Percentiles rank a stretch among this genome's conserved stretches.
Evolutionary conservation across 352 stramenopile species (phyloP).

Genomic region (Globisporangium nagaii): DNA sequence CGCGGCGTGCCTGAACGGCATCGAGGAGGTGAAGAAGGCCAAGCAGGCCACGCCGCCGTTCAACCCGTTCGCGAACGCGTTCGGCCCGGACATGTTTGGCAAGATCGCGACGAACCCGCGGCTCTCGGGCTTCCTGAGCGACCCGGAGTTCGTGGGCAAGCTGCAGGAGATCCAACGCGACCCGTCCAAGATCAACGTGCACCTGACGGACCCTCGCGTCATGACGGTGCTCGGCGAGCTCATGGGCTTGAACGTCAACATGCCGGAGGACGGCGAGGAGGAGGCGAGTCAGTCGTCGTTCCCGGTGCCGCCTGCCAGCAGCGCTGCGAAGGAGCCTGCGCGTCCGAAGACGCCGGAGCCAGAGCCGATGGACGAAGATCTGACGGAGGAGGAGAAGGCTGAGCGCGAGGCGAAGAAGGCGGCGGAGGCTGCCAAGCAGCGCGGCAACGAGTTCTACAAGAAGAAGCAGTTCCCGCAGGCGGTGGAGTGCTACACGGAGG

Average conservation of each 20-base stretch:
- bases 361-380: constrained; percentile 78
- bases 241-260: constrained; percentile 80
- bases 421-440: constrained; percentile 90
- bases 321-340: constrained; percentile 23
- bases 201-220: constrained; percentile 78
- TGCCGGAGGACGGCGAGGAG: constrained; percentile 47
- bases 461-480: constrained; percentile 93
- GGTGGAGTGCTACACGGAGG: constrained; percentile 95
- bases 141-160: constrained; percentile 88
- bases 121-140: constrained; percentile 83
- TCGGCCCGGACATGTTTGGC: constrained; percentile 95
- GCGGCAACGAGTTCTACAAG: constrained; percentile 98
- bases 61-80: constrained; percentile 88
- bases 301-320: constrained; percentile 13
- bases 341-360: constrained; percentile 31
- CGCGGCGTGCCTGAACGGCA: constrained; percentile 86
- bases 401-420: constrained; percentile 52
- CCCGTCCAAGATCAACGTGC: constrained; percentile 67
- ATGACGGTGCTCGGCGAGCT: constrained; percentile 86
- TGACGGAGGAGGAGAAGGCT: constrained; percentile 82
- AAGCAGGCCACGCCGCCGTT: constrained; percentile 54
- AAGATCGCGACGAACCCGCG: constrained; percentile 89
- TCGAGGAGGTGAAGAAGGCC: constrained; percentile 93
- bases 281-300: constrained; percentile 20
- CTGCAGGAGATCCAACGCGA: constrained; percentile 74